Base-by-base conservation (phyloP, 495 filamentous ascomycete genomes). In the Daldinia bambusicola region DNA sequence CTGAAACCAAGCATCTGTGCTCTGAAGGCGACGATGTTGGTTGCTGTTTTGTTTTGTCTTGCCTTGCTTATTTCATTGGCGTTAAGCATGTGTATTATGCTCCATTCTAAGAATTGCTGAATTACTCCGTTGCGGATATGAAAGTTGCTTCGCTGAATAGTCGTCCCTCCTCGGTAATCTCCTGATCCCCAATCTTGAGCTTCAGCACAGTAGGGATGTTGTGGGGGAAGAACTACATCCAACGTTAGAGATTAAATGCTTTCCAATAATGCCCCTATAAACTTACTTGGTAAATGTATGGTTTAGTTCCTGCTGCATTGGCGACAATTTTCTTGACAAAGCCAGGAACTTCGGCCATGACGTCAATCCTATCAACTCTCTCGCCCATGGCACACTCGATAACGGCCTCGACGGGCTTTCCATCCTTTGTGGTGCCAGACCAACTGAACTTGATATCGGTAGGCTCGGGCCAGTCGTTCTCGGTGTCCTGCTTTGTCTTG, bases 251-350 rank as follows among this genome's bases (percentile, higher is more conserved):
- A 52, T 10, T 2, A 38, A 22, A 40, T 8, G 31, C 6, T 50
- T 12, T 55, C 32, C 1, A 43, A 36, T 0, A 38, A 36, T 41
- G 7, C 40, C 40, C 59, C 10, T 13, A 75, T 48, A 22, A 22
- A 22, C 84, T 45, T 75, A 95, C 94, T 87, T 97, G 95, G 83
- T 97, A 99, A 76, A 99, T 98, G 77, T 97, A 99, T 8, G 95
- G 96, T 82, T 92, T 93, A 20, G 95, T 95, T 67, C 95, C 95
- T 2, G 89, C 92, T 45, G 94, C 92, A 48, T 86, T 89, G 41
- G 91, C 92, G 10, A 96, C 93, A 78, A 99, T 91, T 55, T 86
- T 88, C 88, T 98, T 99, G 75, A 99, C 90, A 74, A 99, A 97
- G 32, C 91, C 92, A 3, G 95, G 95, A 55, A 98, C 91, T 77